Base-by-base conservation (phyloP, 371 early-diverging fungal species). In the Mucor piriformis region DNA sequence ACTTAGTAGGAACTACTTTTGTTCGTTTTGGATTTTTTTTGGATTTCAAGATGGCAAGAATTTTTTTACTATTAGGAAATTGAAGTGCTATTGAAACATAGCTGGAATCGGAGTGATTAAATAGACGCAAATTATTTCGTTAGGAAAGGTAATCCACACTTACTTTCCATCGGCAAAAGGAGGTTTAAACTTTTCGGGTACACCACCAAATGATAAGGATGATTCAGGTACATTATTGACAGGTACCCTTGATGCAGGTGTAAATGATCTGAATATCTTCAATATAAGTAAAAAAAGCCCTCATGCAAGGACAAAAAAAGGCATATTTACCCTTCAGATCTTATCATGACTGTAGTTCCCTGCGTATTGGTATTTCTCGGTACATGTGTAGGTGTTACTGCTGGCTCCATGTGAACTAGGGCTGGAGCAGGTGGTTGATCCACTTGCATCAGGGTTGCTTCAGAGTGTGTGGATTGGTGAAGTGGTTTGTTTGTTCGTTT, bases 1-100 rank as follows among this genome's bases (percentile, higher is more conserved):
- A 70, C 33, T 60, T 50, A 0, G 54, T 32, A 16, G 70, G 70
- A 2, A 70, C 47, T 3, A 54, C 54, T 50, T 63, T 66, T 11
- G 47, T 34, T 44, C 70, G 51, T 18, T 66, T 66, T 6, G 70
- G 67, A 46, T 69, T 44, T 35, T 66, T 67, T 21, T 60, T 70
- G 16, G 56, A 25, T 32, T 60, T 63, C 7, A 63, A 7, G 6
- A 52, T 32, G 1, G 10, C 18, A 1, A 63, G 16, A 11, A 57
- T 32, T 24, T 67, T 67, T 47, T 33, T 38, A 43, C 56, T 60
- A 42, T 47, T 62, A 32, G 63, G 70, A 27, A 55, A 69, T 25
- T 69, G 64, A 23, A 69, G 20, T 3, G 38, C 43, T 0, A 44
- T 15, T 7, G 57, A 18, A 15, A 53, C 57, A 29, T 44, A 55